A percentile compares a stretch with the other conserved stretches of the same genome.
phyloP scores from a whole-genome alignment of 768 basidiomycete species.

The Serpula lacrymans region DNA sequence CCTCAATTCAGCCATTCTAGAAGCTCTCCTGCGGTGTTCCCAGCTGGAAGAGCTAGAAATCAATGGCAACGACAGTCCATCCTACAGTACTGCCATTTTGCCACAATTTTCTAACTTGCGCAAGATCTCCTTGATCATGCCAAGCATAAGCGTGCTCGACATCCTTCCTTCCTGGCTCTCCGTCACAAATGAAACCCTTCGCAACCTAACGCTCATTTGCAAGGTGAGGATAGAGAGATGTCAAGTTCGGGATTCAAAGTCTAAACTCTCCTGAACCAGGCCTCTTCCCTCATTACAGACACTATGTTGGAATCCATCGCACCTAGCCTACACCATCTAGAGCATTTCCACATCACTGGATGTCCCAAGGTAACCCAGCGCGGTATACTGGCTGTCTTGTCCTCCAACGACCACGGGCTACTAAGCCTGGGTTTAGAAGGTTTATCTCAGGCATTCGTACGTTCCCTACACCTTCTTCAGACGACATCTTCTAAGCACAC shows the following conservation, averaged over 20 bases:
- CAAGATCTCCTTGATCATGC: conserved; percentile 73
- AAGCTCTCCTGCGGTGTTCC: conserved; percentile 41
- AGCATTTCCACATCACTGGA: conserved; percentile 59
- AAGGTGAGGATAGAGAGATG: conserved; percentile 41
- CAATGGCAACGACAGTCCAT: conserved; percentile 56
- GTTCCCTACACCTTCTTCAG: conserved; percentile 13
- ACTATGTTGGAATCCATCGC: conserved; percentile 47
- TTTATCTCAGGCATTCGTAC: conserved; percentile 58
- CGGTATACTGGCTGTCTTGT: conserved; percentile 53
- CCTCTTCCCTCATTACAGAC: conserved; percentile 59
- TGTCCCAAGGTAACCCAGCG: conserved; percentile 65
- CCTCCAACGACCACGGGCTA: conserved; percentile 44
- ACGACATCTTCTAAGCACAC: background rate
- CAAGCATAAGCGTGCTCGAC: conserved; percentile 50
- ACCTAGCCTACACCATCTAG: conserved; percentile 45
- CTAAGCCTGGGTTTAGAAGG: conserved; percentile 58
- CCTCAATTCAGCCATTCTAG: conserved; percentile 54
- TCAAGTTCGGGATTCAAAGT: background rate
- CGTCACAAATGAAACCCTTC: conserved; percentile 42
- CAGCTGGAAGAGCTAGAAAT: conserved; percentile 60
- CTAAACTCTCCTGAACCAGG: conserved; percentile 32
- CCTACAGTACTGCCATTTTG: conserved; percentile 55
- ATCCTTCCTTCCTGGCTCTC: conserved; percentile 51
- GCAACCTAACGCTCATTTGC: conserved; percentile 63
- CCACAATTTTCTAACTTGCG: conserved; percentile 46